These are phyloP conservation scores for Teunomyces atbi DNA, from an alignment of 805 yeast genomes.

Conservation along the genomic window DNA sequence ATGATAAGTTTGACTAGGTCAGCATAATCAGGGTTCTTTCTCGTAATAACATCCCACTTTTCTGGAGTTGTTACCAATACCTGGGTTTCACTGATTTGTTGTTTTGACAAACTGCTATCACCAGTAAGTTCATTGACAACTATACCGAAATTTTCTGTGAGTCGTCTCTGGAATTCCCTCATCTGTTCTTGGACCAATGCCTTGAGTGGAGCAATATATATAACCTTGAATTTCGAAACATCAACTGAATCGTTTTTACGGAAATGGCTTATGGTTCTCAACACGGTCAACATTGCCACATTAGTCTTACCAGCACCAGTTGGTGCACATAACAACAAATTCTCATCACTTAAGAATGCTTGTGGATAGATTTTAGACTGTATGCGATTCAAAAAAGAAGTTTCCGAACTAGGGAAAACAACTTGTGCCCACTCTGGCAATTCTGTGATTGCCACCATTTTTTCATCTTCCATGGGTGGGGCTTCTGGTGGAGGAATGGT, in stretches of 20 bases:
- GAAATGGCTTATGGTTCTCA: conserved; percentile 58
- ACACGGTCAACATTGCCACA: conserved; percentile 82
- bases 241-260: conserved; percentile 42
- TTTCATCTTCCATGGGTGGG: conserved; percentile 39
- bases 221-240: conserved; percentile 64
- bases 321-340: conserved; percentile 89
- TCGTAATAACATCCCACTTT: conserved; percentile 94
- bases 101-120: conserved; percentile 73
- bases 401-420: conserved; percentile 70
- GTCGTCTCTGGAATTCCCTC: conserved; percentile 73
- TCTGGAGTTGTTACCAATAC: conserved; percentile 92
- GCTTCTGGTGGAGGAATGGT: conserved; percentile 82
- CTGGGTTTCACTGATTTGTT: conserved; percentile 76
- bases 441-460: conserved; percentile 54
- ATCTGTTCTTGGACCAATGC: conserved; percentile 96
- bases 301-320: conserved; percentile 99
- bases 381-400: conserved; percentile 67
- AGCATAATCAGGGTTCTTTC: conserved; percentile 72
- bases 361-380: conserved; percentile 79
- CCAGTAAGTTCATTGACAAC: conserved; percentile 88
- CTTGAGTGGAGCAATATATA: conserved; percentile 88
- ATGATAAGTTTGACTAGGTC: conserved; percentile 64
- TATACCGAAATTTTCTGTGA: conserved; percentile 58
- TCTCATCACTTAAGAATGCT: conserved; percentile 72
- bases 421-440: conserved; percentile 81